Evolutionary conservation across 352 stramenopile species (phyloP).

Genomic region (Phytopythium chamaehyphon): DNA sequence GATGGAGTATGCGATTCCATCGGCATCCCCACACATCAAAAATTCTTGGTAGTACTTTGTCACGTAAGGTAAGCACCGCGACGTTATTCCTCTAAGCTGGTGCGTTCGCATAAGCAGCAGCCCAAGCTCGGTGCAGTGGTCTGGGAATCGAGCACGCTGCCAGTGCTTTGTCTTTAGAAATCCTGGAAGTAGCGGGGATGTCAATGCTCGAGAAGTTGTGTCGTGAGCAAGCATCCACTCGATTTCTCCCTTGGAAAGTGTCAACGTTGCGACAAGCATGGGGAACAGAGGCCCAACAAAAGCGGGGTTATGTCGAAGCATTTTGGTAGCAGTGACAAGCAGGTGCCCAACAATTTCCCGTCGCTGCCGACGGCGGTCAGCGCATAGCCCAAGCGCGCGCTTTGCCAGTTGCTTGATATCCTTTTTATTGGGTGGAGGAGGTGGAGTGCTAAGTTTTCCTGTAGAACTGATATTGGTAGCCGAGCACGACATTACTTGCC

Average conservation of each 20-base stretch:
- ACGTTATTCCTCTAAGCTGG: conserved; percentile 18
- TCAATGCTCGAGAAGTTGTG: not conserved
- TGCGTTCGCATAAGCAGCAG: conserved; percentile 21
- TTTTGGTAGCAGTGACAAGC: conserved; percentile 21
- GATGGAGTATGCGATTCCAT: conserved; percentile 43
- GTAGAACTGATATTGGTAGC: not conserved
- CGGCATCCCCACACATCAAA: conserved; percentile 34
- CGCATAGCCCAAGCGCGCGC: conserved; percentile 33
- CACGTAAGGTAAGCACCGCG: conserved; percentile 17
- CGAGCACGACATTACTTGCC: conserved; percentile 37
- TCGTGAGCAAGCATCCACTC: conserved; percentile 47
- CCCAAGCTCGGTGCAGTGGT: conserved; percentile 11
- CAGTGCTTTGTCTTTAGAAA: conserved; percentile 53
- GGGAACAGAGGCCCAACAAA: conserved; percentile 44
- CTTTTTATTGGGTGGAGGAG: conserved; percentile 30
- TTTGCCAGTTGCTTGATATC: conserved; percentile 40
- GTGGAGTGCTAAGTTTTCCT: conserved; percentile 3
- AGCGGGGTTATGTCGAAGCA: conserved; percentile 36
- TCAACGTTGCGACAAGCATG: conserved; percentile 31
- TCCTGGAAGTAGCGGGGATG: conserved; percentile 27
- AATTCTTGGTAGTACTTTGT: conserved; percentile 38
- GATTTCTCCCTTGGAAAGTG: conserved; percentile 36
- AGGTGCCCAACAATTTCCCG: conserved; percentile 37
- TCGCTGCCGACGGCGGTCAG: conserved; percentile 27
- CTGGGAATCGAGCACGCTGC: conserved; percentile 24